phyloP scores from a whole-genome alignment of 225 moss, liverwort and hornwort species.

The Sphagnum tenellum region DNA sequence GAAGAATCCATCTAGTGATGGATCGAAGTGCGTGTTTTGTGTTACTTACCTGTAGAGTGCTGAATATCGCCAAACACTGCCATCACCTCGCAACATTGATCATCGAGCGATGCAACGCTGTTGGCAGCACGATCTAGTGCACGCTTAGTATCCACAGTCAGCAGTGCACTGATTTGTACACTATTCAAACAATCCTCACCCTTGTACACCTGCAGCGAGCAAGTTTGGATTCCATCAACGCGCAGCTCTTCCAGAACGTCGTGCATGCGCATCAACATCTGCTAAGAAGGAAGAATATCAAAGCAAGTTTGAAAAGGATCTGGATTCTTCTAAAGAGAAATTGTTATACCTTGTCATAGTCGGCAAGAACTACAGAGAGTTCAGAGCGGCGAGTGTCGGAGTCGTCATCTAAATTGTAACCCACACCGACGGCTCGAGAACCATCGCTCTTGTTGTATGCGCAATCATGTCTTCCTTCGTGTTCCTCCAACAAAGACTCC shows the following conservation, averaged over 20 bases:
- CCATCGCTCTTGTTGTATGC: constrained; percentile 44
- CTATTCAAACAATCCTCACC: constrained; percentile 54
- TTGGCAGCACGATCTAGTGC: constrained; percentile 55
- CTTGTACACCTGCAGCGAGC: constrained; percentile 31
- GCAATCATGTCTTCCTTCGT: constrained; percentile 57
- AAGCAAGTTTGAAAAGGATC: background rate
- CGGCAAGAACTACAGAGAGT: constrained; percentile 33
- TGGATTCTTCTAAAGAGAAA: background rate
- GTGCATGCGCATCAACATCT: background rate
- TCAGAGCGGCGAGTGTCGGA: constrained; percentile 41
- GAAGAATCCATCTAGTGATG: too few species aligned
- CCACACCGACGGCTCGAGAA: constrained; percentile 63
- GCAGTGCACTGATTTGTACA: constrained; percentile 54
- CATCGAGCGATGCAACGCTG: constrained; percentile 44
- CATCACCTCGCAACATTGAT: constrained; percentile 70
- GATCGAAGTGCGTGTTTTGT: too few species aligned
- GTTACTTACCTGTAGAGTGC: constrained; percentile 26
- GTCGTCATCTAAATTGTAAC: constrained; percentile 69
- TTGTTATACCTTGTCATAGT: constrained; percentile 52
- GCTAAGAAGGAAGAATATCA: background rate
- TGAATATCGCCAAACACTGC: constrained; percentile 84
- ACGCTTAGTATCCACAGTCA: constrained; percentile 56
- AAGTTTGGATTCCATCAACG: background rate
- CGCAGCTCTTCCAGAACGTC: background rate
- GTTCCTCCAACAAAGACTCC: constrained; percentile 45